A percentile compares a stretch with the other conserved stretches of the same genome.
These are phyloP conservation scores for Xylaria grammica DNA, from an alignment of 495 filamentous ascomycete species.

Conservation along the genomic window DNA sequence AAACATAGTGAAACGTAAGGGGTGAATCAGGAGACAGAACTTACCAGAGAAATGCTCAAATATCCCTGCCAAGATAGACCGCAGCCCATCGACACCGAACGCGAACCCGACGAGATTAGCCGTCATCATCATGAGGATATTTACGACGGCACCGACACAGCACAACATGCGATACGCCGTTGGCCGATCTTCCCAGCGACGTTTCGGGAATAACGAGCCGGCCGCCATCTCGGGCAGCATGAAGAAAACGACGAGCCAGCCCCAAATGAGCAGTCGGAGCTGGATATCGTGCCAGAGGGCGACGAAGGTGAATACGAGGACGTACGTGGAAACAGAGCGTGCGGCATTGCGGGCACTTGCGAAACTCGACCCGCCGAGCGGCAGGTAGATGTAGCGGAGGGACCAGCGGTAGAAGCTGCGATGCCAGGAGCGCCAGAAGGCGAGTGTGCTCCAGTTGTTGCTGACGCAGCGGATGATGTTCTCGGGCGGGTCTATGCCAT, in stretches of 20 bases:
- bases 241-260: conserved; percentile 93
- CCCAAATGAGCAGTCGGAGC: conserved; percentile 91
- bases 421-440: conserved; percentile 97
- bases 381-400: conserved; percentile 92
- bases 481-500: conserved; percentile 93
- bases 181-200: conserved; percentile 68
- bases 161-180: conserved; percentile 78
- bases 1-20: not conserved
- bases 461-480: conserved; percentile 98
- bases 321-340: conserved; percentile 69
- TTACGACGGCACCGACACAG: conserved; percentile 83
- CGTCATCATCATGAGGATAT: conserved; percentile 93
- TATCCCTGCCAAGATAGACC: conserved; percentile 74
- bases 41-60: conserved; percentile 72
- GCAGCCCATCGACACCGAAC: conserved; percentile 84
- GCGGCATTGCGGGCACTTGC: conserved; percentile 38
- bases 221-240: conserved; percentile 86
- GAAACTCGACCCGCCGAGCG: conserved; percentile 74
- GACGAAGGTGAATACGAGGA: conserved; percentile 95
- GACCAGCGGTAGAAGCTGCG: conserved; percentile 93
- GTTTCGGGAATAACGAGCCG: conserved; percentile 69
- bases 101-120: conserved; percentile 96
- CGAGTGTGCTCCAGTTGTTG: conserved; percentile 89
- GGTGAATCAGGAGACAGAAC: conserved; percentile 10
- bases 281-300: conserved; percentile 98